Percentiles rank a stretch among this genome's conserved stretches.
These are phyloP conservation scores for Dipteronia dyeriana DNA, from an alignment of 345 rosid species.

Conservation along the genomic window DNA sequence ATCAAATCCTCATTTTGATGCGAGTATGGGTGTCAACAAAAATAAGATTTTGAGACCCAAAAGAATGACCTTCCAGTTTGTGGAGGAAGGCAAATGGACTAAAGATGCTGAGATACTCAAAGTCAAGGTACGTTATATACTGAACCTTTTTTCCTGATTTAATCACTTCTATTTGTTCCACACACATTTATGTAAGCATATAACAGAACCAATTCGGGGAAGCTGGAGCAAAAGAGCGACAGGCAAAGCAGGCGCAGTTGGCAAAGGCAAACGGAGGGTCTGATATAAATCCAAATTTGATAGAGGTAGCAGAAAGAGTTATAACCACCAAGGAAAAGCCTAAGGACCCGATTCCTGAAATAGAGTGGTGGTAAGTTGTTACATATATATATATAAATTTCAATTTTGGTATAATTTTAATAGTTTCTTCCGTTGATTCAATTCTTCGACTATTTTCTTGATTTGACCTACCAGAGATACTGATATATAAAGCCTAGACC, in stretches of 20 bases:
- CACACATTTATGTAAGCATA: constrained; percentile 22
- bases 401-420: not conserved
- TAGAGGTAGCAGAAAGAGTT: constrained; percentile 83
- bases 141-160: not conserved
- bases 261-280: constrained; percentile 81
- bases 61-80: constrained; percentile 87
- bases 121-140: constrained; percentile 54
- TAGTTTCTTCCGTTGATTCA: not conserved
- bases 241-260: constrained; percentile 86
- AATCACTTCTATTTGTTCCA: constrained; percentile 10
- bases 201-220: constrained; percentile 91
- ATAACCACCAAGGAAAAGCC: constrained; percentile 73
- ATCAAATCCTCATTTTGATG: constrained; percentile 80
- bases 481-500: not conserved
- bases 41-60: constrained; percentile 88
- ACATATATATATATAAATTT: not conserved
- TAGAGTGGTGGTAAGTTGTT: constrained; percentile 92
- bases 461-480: not conserved
- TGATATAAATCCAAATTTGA: constrained; percentile 93
- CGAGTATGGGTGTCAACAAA: constrained; percentile 79
- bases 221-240: constrained; percentile 87
- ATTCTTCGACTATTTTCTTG: not conserved
- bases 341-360: constrained; percentile 78
- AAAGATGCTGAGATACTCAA: constrained; percentile 85
- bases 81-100: constrained; percentile 97